Conservation (phyloP, 495 filamentous ascomycete genomes). For the Aspergillus steynii region DNA sequence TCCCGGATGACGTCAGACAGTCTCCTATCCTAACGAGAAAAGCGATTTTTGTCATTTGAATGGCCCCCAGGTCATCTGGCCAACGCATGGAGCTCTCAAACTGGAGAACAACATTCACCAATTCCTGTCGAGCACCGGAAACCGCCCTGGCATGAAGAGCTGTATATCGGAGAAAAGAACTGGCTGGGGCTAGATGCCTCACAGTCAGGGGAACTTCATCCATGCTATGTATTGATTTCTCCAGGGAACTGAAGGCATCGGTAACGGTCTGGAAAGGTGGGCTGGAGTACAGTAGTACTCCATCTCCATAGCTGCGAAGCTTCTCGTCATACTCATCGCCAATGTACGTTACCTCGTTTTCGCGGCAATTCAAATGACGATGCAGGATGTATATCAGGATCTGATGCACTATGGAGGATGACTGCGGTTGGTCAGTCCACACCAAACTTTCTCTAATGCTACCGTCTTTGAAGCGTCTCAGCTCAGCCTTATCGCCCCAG, state of each 20-base stretch:
- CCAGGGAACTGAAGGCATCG: slow-evolving; percentile 66
- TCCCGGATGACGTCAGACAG: slow-evolving; percentile 59
- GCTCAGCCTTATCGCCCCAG: slow-evolving; percentile 56
- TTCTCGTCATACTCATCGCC: slow-evolving; percentile 62
- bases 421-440: slow-evolving; percentile 66
- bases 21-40: slow-evolving; percentile 82
- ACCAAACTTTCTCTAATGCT: slow-evolving; percentile 67
- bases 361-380: slow-evolving; percentile 59
- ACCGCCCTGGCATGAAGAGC: slow-evolving; percentile 51
- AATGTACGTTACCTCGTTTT: slow-evolving; percentile 54
- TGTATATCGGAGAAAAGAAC: slow-evolving; percentile 71
- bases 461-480: slow-evolving; percentile 57
- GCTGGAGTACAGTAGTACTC: slow-evolving; percentile 36
- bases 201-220: slow-evolving; percentile 80
- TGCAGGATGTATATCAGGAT: slow-evolving; percentile 73
- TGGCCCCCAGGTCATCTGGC: slow-evolving; percentile 87
- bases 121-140: slow-evolving; percentile 31
- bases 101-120: slow-evolving; percentile 73
- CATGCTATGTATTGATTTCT: slow-evolving; percentile 70
- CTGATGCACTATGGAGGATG: slow-evolving; percentile 69
- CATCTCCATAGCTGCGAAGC: slow-evolving; percentile 45
- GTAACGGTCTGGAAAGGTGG: slow-evolving; percentile 57
- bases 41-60: slow-evolving; percentile 91
- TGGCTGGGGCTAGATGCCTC: slow-evolving; percentile 71
- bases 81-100: slow-evolving; percentile 93